Evolutionary conservation across 768 basidiomycete species (phyloP), one percentile per base, ranked within the genome.

Genomic region (Phaeolepiota aurea): DNA sequence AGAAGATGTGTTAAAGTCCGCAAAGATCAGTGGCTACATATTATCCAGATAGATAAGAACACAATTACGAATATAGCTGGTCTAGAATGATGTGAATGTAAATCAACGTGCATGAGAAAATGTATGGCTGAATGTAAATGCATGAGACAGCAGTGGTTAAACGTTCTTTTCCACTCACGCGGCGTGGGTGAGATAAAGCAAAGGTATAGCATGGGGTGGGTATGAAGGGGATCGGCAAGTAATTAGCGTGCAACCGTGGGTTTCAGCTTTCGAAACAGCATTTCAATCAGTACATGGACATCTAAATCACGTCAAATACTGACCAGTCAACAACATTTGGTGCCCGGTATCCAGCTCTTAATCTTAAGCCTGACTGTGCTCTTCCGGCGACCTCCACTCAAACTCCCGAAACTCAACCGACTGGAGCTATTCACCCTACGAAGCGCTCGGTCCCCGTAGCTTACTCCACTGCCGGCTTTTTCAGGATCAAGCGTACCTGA

Each of bases 401-500:
- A 63, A 54, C 85, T 87, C 12, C 86, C 87, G 57, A 89, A 87
- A 56, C 87, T 89, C 51, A 92, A 65, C 42, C 87, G 78, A 53
- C 87, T 89, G n/a, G 85, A 86, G 57, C 87, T 89, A 46, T 84
- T 91, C 21, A 97, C 89, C 52, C 94, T 74, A 42, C 91, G 75
- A 21, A 98, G 69, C 16, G 91, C 87, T 44, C 96, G 75, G 59
- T 97, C 96, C 5, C 96, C 96, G 55, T 96, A 99, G 53, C 87
- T 90, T 33, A 99, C 91, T 15, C 96, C 96, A 46, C 88, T 92
- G 1, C 91, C 94, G 12, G 88, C 78, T 55, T 87, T 86, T 64
- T 97, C 93, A 31, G 94, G 94, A 61, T 97, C 90, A 28, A 97
- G 72, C 12, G 71, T 69, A 19, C 91, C 92, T 12, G 88, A 85